A percentile compares a stretch with the other conserved stretches of the same genome.
phyloP scores from a whole-genome alignment of 192 early-diverging fungal genomes.

The Coemansia sp. region DNA sequence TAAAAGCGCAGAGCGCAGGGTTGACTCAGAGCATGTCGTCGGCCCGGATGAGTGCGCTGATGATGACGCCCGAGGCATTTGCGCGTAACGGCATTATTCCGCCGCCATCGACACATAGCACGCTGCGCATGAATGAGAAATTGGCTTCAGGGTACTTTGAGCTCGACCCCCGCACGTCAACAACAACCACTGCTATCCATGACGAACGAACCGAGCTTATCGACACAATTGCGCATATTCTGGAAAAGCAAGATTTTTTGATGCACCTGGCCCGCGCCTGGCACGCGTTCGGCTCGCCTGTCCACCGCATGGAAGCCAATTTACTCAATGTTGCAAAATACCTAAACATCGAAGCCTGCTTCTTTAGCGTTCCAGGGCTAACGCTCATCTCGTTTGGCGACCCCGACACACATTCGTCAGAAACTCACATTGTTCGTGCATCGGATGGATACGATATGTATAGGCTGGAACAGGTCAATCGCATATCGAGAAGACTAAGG shows the following conservation, averaged over 20 bases:
- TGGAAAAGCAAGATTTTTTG: constrained; percentile 64
- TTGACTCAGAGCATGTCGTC: constrained; percentile 22
- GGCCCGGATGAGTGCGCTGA: constrained; percentile 26
- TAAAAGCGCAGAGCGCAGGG: not conserved
- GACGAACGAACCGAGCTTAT: constrained; percentile 23
- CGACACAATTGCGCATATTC: constrained; percentile 59
- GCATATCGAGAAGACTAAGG: constrained; percentile 58
- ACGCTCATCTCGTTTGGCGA: constrained; percentile 68
- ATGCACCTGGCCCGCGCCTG: constrained; percentile 60
- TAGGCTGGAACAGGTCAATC: constrained; percentile 60
- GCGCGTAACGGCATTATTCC: constrained; percentile 36
- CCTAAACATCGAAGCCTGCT: constrained; percentile 61
- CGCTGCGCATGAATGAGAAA: constrained; percentile 16
- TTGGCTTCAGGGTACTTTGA: constrained; percentile 26
- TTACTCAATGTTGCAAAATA: constrained; percentile 58
- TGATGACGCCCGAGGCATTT: constrained; percentile 40
- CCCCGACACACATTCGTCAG: constrained; percentile 66
- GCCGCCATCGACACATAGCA: constrained; percentile 34
- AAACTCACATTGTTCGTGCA: constrained; percentile 66
- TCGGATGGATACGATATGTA: constrained; percentile 63
- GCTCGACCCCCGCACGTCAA: not conserved
- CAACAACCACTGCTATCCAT: not conserved
- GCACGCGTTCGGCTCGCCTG: constrained; percentile 64
- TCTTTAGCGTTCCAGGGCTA: constrained; percentile 64
- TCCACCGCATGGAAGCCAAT: constrained; percentile 62